Evolutionary conservation across 163 green algal genomes (phyloP).

Genomic region (Scenedesmus sp.): DNA sequence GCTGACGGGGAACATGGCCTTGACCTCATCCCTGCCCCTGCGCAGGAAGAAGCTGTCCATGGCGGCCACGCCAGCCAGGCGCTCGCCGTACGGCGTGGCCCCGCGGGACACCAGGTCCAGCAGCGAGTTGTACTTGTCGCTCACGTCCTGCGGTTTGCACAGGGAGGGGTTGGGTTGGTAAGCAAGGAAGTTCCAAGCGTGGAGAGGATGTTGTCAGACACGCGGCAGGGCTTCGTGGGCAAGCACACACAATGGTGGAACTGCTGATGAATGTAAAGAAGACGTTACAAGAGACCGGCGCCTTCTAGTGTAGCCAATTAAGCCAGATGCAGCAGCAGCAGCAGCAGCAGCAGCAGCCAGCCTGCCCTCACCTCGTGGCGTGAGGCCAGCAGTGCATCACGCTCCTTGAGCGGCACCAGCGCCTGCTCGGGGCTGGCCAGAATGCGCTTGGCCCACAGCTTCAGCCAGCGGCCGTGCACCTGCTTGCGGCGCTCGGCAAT

Average conservation of each 20-base stretch:
- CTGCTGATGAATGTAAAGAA: too few relatives aligned
- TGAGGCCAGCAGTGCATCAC: conserved; percentile 70
- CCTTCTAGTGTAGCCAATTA: too few relatives aligned
- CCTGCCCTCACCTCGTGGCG: conserved; percentile 65
- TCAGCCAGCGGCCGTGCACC: conserved; percentile 71
- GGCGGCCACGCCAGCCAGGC: conserved; percentile 57
- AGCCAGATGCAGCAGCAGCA: too few relatives aligned
- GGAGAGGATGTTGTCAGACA: too few relatives aligned
- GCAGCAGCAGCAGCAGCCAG: too few relatives aligned
- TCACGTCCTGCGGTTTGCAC: conserved; percentile 53
- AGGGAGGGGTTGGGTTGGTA: background rate
- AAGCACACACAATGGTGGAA: background rate
- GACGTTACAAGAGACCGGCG: too few relatives aligned
- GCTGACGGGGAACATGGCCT: conserved; percentile 55
- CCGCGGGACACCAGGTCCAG: conserved; percentile 59
- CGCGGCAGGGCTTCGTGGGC: background rate
- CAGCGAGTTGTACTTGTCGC: conserved; percentile 62
- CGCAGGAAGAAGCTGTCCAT: conserved; percentile 69
- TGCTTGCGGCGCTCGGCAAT: conserved; percentile 57
- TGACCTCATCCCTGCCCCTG: conserved; percentile 60
- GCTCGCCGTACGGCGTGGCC: conserved; percentile 64
- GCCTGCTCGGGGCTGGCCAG: conserved; percentile 69
- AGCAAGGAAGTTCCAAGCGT: background rate
- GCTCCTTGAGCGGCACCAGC: conserved; percentile 70
- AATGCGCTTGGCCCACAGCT: conserved; percentile 71